Evolutionary conservation across 192 early-diverging fungal species (phyloP), one percentile per base, ranked within the genome.

Genomic region (Coemansia sp.): DNA sequence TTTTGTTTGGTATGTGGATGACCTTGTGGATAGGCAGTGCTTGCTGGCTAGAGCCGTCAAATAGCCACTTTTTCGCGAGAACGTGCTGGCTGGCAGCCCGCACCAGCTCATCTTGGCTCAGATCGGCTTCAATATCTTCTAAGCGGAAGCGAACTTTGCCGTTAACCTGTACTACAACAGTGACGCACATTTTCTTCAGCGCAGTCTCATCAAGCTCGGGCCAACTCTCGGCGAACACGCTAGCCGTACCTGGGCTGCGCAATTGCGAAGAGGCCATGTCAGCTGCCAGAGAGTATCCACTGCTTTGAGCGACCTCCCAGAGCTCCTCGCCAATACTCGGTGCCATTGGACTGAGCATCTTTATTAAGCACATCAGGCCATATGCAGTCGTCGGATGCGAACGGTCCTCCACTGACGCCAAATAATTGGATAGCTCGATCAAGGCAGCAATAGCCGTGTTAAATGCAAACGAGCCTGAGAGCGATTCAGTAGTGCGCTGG

Each of bases 401-500:
- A 26, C 42, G 43, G 53, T 63, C 63, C 17, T 38, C 45, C 10
- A 46, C 60, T 0, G 40, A 18, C 0, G 32, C 59, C 37, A 86
- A 48, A 18, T 66, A 56, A 51, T 82, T 78, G 36, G 86, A 85
- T 18, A 94, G 67, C 63, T 94, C 92, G 61, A 94, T 94, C 27
- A 97, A 74, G 51, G 83, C 74, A 0, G 94, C 80, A 45, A 94
- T 90, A 19, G 86, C 90, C 0, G 90, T 90, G 67, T 94, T 89
- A 66, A 97, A 90, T 15, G 81, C 70, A 66, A 79, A 81, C 9
- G 80, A 51, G 11, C 23, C 48, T 7, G 29, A 34, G 41, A 86
- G 42, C 0, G 79, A 65, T 23, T 56, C 53, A 9, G 81, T 81
- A 13, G 71, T 68, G 36, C 50, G 43, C 60, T 78, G 63, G 10